Conservation (phyloP, 1,139 yeast species). For the Hansenula lynferdii region DNA sequence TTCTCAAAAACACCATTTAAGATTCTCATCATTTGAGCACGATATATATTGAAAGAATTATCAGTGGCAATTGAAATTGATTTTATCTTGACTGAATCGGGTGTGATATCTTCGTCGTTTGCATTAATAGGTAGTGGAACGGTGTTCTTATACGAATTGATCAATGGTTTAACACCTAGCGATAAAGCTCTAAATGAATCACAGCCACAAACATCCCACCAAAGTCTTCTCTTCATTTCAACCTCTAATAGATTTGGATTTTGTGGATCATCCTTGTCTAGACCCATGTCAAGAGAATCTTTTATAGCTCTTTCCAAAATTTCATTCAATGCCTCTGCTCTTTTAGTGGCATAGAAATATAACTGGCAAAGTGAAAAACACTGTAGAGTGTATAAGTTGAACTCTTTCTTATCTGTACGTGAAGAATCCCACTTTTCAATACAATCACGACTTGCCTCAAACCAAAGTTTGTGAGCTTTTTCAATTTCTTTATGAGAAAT, state of each 20-base stretch:
- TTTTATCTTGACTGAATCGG: conserved; percentile 13
- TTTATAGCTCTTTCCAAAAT: conserved; percentile 21
- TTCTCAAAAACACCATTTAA: conserved; percentile 23
- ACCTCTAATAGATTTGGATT: conserved; percentile 22
- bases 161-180: conserved; percentile 23
- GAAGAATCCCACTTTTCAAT: conserved; percentile 16
- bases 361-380: conserved; percentile 26
- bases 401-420: conserved; percentile 13
- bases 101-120: conserved; percentile 24
- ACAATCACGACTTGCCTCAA: conserved; percentile 24
- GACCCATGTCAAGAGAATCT: conserved; percentile 23
- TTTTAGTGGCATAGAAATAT: conserved; percentile 27
- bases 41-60: conserved; percentile 24
- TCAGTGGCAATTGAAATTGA: conserved; percentile 22
- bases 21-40: conserved; percentile 24
- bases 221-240: conserved; percentile 27
- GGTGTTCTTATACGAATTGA: conserved; percentile 21
- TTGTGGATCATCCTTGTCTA: conserved; percentile 20
- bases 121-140: conserved; percentile 28
- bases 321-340: conserved; percentile 25
- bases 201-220: conserved; percentile 32
- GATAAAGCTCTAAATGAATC: conserved; percentile 27
- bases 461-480: conserved; percentile 24
- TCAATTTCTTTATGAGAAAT: conserved; percentile 20
- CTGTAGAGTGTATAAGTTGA: conserved; percentile 22